Evolutionary conservation across 805 yeast genomes (phyloP), one percentile per base, ranked within the genome.

Genomic region (Metschnikowia lochheadii): DNA sequence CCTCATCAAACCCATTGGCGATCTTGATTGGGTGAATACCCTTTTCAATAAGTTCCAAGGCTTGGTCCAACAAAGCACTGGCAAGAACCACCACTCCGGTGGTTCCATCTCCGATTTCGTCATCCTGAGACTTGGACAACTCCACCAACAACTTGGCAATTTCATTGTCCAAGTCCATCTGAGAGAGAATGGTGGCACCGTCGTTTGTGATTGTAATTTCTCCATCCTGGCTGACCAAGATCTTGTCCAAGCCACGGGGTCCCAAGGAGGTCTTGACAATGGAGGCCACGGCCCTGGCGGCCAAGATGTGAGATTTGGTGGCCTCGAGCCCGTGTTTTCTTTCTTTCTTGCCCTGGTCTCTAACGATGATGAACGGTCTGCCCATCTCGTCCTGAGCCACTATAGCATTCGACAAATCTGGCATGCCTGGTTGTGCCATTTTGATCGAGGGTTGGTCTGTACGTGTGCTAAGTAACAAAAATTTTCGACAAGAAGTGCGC

Each of bases 371-470:
- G 67, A 94, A 89, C 18, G 99, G 99, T 70, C 99, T 85, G 18
- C 99, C 99, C 91, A 87, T 89, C 70, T 94, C 99, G 68, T 94
- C 99, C 71, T 92, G 99, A 3, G 99, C 98, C 76, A 94, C 89
- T 62, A 94, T 90, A 70, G 99, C 99, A 64, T 95, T 94, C 59
- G 98, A 91, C 80, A 94, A 77, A 69, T 94, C 99, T 38, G 97
- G 96, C 87, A 83, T 79, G 53, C 53, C 56, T 10, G 37, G 51
- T 44, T 57, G 58, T 18, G 61, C 61, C 61, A 57, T 57, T 46
- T 48, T 57, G 41, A 20, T 31, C 32, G 33, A 15, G 41, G 13
- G 20, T 41, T 18, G 18, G 17, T 26, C 29, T 31, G 44, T 42
- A 42, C 29, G 45, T 42, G 38, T 33, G 44, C 44, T 41, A 18